phyloP scores from a whole-genome alignment of 441 rosid genomes.

The Populus hybrid region DNA sequence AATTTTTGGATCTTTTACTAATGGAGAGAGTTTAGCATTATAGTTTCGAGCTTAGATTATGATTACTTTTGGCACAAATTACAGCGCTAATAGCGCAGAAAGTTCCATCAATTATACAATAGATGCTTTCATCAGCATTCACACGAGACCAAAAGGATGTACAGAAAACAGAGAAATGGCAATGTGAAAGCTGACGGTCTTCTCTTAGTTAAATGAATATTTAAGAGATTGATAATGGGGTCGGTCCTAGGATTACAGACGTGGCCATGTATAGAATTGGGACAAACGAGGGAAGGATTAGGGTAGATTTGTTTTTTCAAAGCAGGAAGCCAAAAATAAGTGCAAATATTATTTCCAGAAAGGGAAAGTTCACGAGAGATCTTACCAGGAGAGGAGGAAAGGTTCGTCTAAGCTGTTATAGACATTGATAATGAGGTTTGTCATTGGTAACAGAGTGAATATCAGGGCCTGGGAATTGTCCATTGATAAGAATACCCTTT shows the following conservation, averaged over 20 bases:
- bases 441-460: slow-evolving; percentile 81
- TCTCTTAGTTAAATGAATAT: too few relatives aligned
- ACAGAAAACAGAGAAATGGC: background rate
- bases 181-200: background rate
- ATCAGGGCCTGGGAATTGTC: slow-evolving; percentile 96
- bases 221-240: too few relatives aligned
- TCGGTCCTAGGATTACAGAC: background rate
- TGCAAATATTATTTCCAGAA: background rate
- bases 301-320: slow-evolving; percentile 14
- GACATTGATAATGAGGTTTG: slow-evolving; percentile 80
- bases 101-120: background rate
- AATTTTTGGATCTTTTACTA: background rate
- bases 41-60: background rate
- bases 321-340: background rate
- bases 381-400: slow-evolving; percentile 77
- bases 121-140: background rate
- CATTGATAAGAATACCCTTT: slow-evolving; percentile 86
- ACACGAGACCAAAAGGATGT: too few relatives aligned
- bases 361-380: slow-evolving; percentile 8
- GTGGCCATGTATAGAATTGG: too few relatives aligned
- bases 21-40: background rate
- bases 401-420: slow-evolving; percentile 77
- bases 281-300: background rate
- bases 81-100: slow-evolving; percentile 9
- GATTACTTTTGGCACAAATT: background rate